phyloP scores from a whole-genome alignment of 371 early-diverging fungal species.

The Lichtheimia ornata region DNA sequence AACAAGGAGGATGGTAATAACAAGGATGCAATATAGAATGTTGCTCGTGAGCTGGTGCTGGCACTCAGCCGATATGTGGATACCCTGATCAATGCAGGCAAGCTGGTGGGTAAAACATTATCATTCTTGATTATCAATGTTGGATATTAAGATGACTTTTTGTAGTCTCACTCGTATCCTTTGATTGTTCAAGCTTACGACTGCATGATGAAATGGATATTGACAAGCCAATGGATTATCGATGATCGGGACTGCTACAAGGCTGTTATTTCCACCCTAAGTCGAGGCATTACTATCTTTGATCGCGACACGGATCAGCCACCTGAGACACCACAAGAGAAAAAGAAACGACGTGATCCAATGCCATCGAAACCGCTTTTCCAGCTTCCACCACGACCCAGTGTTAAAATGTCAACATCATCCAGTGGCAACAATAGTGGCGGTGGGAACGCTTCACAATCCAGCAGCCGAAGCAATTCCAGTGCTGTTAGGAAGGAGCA shows the following conservation, averaged over 20 bases:
- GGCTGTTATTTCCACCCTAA: slow-evolving; percentile 68
- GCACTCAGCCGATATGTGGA: slow-evolving; percentile 75
- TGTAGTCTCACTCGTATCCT: slow-evolving; percentile 46
- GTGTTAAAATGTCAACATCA: slow-evolving; percentile 17
- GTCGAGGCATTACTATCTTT: slow-evolving; percentile 69
- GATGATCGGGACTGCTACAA: slow-evolving; percentile 70
- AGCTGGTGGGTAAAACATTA: slow-evolving; percentile 25
- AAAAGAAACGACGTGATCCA: slow-evolving; percentile 50
- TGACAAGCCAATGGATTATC: slow-evolving; percentile 76
- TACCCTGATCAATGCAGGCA: slow-evolving; percentile 46
- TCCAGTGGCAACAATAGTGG: slow-evolving; percentile 3
- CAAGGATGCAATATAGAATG: slow-evolving; percentile 43
- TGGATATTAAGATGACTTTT: neutral
- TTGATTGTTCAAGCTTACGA: slow-evolving; percentile 76
- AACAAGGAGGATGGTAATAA: neutral
- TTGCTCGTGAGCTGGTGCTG: slow-evolving; percentile 71
- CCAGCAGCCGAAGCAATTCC: slow-evolving; percentile 8
- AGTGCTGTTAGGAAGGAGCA: slow-evolving; percentile 40
- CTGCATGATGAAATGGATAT: slow-evolving; percentile 74
- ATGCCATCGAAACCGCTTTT: slow-evolving; percentile 50
- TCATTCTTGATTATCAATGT: neutral
- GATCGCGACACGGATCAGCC: slow-evolving; percentile 46
- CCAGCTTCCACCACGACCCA: slow-evolving; percentile 40
- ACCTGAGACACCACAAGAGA: slow-evolving; percentile 22
- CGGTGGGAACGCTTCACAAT: slow-evolving; percentile 3